phyloP scores from a whole-genome alignment of 108 stramenopile species.

The Craspedostauros australis region DNA sequence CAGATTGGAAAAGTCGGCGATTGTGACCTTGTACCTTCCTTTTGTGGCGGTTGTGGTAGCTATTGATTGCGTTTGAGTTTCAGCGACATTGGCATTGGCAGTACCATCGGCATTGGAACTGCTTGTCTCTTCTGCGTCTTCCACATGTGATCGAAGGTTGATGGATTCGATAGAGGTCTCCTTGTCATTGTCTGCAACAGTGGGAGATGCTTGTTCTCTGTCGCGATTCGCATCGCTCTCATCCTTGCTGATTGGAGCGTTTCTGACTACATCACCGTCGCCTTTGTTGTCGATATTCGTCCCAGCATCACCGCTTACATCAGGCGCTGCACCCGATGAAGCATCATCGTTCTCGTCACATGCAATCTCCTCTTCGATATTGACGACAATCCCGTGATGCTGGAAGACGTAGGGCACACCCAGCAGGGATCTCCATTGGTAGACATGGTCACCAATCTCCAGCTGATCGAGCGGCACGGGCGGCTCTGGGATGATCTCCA shows the following conservation, averaged over 20 bases:
- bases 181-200: neutral
- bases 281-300: no score
- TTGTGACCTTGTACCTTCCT: slow-evolving; percentile 12
- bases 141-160: no score
- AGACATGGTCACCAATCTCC: slow-evolving; percentile 39
- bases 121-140: neutral
- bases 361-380: slow-evolving; percentile 4
- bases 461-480: no score
- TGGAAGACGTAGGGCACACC: slow-evolving; percentile 39
- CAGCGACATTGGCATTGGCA: neutral
- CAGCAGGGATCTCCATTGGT: slow-evolving; percentile 29
- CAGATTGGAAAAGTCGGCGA: slow-evolving; percentile 35
- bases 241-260: no score
- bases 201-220: no score
- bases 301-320: neutral
- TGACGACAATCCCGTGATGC: slow-evolving; percentile 44
- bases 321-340: no score
- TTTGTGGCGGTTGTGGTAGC: neutral
- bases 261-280: no score
- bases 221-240: no score
- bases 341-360: neutral
- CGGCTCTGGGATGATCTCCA: no score
- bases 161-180: no score
- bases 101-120: no score
- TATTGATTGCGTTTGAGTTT: neutral